Evolutionary conservation across 2,329 filamentous ascomycete genomes (phyloP).

Genomic region (Monascus ruber): DNA sequence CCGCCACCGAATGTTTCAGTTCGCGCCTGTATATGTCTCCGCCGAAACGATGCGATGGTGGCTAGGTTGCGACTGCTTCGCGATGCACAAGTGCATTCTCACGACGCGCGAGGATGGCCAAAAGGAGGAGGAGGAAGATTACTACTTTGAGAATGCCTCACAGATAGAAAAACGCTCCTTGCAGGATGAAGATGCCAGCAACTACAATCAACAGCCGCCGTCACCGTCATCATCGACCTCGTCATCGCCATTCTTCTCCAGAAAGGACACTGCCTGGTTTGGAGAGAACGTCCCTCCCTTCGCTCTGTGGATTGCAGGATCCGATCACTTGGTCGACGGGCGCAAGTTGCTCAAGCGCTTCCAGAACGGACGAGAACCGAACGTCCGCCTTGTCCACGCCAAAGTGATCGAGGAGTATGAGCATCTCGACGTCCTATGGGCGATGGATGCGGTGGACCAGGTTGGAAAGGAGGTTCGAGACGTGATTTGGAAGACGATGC

Average conservation of each 20-base stretch:
- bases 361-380: slow-evolving; percentile 64
- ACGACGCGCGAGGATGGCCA: slow-evolving; percentile 62
- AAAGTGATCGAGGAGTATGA: slow-evolving; percentile 82
- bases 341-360: slow-evolving; percentile 61
- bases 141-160: slow-evolving; percentile 10
- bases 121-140: slow-evolving; percentile 41
- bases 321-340: slow-evolving; percentile 77
- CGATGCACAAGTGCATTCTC: slow-evolving; percentile 74
- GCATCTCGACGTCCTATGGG: slow-evolving; percentile 91
- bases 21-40: slow-evolving; percentile 80
- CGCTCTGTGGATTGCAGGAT: slow-evolving; percentile 77
- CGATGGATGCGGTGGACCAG: slow-evolving; percentile 73
- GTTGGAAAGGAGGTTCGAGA: slow-evolving; percentile 72
- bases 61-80: slow-evolving; percentile 79
- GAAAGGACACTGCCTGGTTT: slow-evolving; percentile 62
- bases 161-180: not conserved
- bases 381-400: slow-evolving; percentile 67
- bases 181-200: not conserved
- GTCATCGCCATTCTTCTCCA: slow-evolving; percentile 14
- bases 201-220: too few relatives aligned
- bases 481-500: slow-evolving; percentile 69
- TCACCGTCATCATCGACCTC: not conserved
- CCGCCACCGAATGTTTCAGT: slow-evolving; percentile 77
- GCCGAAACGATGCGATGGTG: slow-evolving; percentile 92
- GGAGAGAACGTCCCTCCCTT: slow-evolving; percentile 67